A percentile compares a stretch with the other conserved stretches of the same genome.
Conservation (phyloP, 2,329 filamentous ascomycete species). For the Apiospora rasikravindrae region DNA sequence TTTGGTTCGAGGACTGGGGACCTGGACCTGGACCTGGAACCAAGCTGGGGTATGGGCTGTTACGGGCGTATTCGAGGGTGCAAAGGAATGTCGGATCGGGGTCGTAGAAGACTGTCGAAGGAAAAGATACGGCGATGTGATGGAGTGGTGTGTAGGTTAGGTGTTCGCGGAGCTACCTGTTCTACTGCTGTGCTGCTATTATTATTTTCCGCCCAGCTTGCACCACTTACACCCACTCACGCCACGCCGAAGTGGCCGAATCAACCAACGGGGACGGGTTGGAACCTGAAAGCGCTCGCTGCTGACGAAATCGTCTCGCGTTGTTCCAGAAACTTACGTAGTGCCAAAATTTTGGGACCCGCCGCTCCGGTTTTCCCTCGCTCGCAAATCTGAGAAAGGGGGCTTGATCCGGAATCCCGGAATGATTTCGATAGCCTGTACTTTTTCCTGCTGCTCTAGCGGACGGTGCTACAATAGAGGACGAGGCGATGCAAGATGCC, state of each 20-base stretch:
- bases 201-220: not conserved
- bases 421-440: not conserved
- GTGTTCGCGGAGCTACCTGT: not conserved
- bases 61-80: not conserved
- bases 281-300: constrained; percentile 1
- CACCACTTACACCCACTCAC: constrained; percentile 6
- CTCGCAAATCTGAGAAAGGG: constrained; percentile 14
- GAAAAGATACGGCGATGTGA: not conserved
- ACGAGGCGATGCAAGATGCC: not conserved
- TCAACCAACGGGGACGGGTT: constrained; percentile 2
- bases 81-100: not conserved
- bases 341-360: constrained; percentile 10
- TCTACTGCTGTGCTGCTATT: constrained; percentile 5
- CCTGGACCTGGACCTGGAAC: not conserved
- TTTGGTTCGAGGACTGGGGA: not conserved
- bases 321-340: constrained; percentile 18
- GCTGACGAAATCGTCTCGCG: constrained; percentile 15
- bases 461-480: not conserved
- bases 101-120: not conserved
- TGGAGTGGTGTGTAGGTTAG: not conserved
- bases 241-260: constrained; percentile 12
- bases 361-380: constrained; percentile 13
- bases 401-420: constrained; percentile 8
- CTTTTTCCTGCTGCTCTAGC: no score
- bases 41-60: not conserved